Conservation (phyloP, 805 yeast genomes). For the Pichia eremophila region DNA sequence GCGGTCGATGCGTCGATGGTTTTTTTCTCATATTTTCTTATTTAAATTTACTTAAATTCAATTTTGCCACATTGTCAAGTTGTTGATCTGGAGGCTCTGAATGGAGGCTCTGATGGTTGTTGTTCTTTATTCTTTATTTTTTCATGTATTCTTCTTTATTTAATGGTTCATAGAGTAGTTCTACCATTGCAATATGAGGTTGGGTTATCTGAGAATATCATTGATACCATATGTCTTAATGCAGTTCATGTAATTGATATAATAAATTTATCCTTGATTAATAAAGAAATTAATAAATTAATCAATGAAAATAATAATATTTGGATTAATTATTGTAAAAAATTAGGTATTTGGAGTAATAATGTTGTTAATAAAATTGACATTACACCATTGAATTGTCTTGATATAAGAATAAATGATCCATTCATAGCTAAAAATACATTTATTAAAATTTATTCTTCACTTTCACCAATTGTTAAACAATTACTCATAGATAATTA, state of each 20-base stretch:
- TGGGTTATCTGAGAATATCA: too few relatives aligned
- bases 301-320: slow-evolving; percentile 14
- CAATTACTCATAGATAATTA: slow-evolving; percentile 26
- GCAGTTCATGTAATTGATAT: slow-evolving; percentile 22
- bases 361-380: not conserved
- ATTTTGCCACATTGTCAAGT: too few relatives aligned
- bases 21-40: too few relatives aligned
- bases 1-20: too few relatives aligned
- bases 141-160: too few relatives aligned
- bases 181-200: too few relatives aligned
- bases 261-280: slow-evolving; percentile 20
- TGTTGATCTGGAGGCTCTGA: too few relatives aligned
- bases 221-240: slow-evolving; percentile 10
- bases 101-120: too few relatives aligned
- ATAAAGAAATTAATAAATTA: slow-evolving; percentile 20
- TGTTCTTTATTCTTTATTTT: too few relatives aligned
- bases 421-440: slow-evolving; percentile 17
- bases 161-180: too few relatives aligned
- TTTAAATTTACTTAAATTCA: too few relatives aligned
- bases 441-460: slow-evolving; percentile 21
- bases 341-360: slow-evolving; percentile 19
- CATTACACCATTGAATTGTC: slow-evolving; percentile 20
- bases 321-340: slow-evolving; percentile 20
- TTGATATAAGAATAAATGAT: slow-evolving; percentile 16
- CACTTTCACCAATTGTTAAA: slow-evolving; percentile 22